Evolutionary conservation across 495 filamentous ascomycete genomes (phyloP), one percentile per base, ranked within the genome.

Genomic region (Penicillium cosmopolitanum): DNA sequence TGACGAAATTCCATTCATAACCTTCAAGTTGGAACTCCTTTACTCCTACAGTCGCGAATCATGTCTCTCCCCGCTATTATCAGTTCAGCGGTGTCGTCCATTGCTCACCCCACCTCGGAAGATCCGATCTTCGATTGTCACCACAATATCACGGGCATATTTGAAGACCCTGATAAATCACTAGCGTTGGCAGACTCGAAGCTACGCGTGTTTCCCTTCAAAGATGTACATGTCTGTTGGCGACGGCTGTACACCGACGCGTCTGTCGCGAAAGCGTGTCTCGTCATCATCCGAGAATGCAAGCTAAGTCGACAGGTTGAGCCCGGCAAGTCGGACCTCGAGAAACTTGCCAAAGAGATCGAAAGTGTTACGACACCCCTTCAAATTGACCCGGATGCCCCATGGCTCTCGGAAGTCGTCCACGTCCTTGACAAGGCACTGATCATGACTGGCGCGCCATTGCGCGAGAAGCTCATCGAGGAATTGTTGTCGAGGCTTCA

Each of bases 231-330:
- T 0, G 51, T 62, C 2, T 88, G 86, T 68, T 97, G 92, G 92
- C 81, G 86, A 15, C 80, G 86, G 51, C 76, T 96, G 12, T 96
- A 89, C 70, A 91, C 88, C 0, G 89, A 95, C 64, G 91, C 89
- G 23, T 86, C 84, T 47, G 82, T 96, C 16, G 68, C 89, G 60
- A 87, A 89, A 58, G 80, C 80, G 56, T 66, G 85, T 64, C 59
- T 75, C 44, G 50, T 72, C 12, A 76, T 82, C 51, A 55, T 71
- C 57, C 44, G 57, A 2, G 61, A 62, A 25, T 66, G 68, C 50
- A 64, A 54, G 18, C 50, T 72, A 21, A 47, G 31, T 16, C 31
- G 34, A 8, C 33, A 56, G 18, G 19, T 28, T 9, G 25, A 15
- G 5, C 16, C 50, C 13, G 35, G 56, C 1, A 34, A 54, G 42